Conservation (phyloP, 345 rosid genomes). For the Gossypium anomalum region DNA sequence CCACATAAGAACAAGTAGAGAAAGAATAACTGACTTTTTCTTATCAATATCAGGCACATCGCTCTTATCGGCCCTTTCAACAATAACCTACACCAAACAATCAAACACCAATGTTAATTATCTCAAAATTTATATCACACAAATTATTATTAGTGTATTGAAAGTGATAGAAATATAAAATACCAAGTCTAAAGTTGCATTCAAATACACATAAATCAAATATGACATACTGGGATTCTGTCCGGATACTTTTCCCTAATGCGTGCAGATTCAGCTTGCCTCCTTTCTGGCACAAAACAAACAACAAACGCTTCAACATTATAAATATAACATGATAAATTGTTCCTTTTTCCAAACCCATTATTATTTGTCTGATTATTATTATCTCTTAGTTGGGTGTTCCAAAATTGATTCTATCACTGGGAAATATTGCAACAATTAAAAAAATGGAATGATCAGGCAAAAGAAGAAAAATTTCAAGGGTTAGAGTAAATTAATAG, state of each 20-base stretch:
- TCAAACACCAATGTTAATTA: neutral
- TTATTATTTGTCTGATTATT: neutral
- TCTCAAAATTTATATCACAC: neutral
- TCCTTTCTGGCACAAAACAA: conserved; percentile 58
- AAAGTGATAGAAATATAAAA: no score
- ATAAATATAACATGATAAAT: neutral
- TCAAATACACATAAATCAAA: neutral
- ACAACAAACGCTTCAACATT: neutral
- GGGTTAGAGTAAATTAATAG: neutral
- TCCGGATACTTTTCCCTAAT: conserved; percentile 95
- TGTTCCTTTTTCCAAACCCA: neutral
- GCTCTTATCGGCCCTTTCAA: conserved; percentile 88
- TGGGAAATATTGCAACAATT: neutral
- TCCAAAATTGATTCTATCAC: neutral
- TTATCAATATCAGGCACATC: conserved; percentile 97
- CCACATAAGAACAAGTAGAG: neutral
- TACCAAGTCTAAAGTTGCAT: neutral
- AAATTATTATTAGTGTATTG: neutral
- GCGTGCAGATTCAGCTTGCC: conserved; percentile 91
- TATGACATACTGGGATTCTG: conserved; percentile 75
- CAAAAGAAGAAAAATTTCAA: neutral
- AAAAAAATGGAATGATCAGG: neutral
- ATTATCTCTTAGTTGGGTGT: neutral
- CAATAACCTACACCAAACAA: conserved; percentile 63
- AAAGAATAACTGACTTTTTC: conserved; percentile 58